Percentiles rank a stretch among this genome's conserved stretches.
These are phyloP conservation scores for Nakataea oryzae DNA, from an alignment of 2,329 filamentous ascomycete species.

Conservation along the genomic window DNA sequence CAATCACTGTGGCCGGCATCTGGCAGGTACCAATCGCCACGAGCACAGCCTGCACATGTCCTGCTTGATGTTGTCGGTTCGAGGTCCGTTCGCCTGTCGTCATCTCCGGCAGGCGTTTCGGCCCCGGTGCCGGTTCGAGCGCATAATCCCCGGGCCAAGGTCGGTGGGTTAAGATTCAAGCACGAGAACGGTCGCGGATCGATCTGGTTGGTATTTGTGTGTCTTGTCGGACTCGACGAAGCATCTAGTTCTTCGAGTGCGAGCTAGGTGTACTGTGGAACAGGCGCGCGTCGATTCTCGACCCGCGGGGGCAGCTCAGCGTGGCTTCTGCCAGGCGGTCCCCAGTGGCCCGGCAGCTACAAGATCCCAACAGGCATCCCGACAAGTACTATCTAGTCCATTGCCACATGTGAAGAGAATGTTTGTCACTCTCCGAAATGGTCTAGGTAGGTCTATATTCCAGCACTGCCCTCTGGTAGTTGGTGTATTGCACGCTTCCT, in stretches of 20 bases:
- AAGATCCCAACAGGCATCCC: neutral
- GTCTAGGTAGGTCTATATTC: neutral
- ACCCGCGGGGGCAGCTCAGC: neutral
- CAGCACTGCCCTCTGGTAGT: neutral
- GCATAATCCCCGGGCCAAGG: too few species aligned
- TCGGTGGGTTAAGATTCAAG: too few species aligned
- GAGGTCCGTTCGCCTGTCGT: neutral
- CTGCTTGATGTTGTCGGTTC: neutral
- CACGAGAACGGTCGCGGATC: neutral
- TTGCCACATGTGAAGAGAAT: slow-evolving; percentile 2
- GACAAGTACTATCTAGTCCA: slow-evolving; percentile 3
- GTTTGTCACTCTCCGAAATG: slow-evolving; percentile 4
- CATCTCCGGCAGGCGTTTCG: neutral
- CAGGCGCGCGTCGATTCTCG: neutral
- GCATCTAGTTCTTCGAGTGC: neutral
- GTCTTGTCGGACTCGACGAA: neutral
- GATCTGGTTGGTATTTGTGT: neutral
- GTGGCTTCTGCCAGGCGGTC: neutral
- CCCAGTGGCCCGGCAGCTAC: neutral
- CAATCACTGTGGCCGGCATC: neutral
- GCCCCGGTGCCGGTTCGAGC: neutral
- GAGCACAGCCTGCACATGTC: neutral
- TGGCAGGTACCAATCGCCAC: neutral
- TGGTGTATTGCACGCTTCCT: neutral
- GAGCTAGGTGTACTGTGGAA: neutral